These are phyloP conservation scores for Paecilomyces dactylethromorphus DNA, from an alignment of 2,329 filamentous ascomycete species.

Conservation along the genomic window DNA sequence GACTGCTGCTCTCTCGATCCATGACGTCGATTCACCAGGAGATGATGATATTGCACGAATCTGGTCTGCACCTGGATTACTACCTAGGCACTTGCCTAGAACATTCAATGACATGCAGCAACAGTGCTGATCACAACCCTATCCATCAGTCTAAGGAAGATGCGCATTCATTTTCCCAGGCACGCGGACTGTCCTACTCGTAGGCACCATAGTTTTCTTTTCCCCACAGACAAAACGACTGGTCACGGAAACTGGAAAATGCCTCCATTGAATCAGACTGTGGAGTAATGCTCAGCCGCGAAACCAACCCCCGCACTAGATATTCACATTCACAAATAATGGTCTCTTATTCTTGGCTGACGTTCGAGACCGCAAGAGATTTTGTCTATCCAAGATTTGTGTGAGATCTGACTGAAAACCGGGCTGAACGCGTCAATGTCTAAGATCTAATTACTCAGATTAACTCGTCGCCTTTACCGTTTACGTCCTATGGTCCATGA, in stretches of 20 bases:
- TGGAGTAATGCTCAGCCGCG: background rate
- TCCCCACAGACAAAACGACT: background rate
- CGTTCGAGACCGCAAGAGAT: background rate
- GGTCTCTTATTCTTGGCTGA: background rate
- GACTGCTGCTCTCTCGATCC: background rate
- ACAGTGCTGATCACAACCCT: background rate
- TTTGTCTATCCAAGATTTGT: background rate
- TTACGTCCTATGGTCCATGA: background rate
- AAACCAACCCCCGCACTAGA: background rate
- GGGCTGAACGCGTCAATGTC: background rate
- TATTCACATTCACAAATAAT: background rate
- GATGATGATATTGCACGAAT: background rate
- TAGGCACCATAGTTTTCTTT: background rate
- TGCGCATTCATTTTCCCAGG: background rate
- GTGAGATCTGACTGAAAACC: background rate
- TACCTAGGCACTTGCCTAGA: background rate
- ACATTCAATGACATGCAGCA: background rate
- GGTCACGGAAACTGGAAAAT: background rate
- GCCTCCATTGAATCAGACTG: background rate
- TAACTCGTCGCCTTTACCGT: too few relatives aligned
- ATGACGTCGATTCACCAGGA: background rate
- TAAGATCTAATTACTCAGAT: too few relatives aligned
- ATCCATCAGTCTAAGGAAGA: background rate
- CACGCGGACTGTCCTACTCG: background rate
- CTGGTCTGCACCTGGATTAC: background rate